Percentiles rank a stretch among this genome's conserved stretches.
Evolutionary conservation across 306 rosid genomes (phyloP).

Genomic region (Begonia loranthoides): DNA sequence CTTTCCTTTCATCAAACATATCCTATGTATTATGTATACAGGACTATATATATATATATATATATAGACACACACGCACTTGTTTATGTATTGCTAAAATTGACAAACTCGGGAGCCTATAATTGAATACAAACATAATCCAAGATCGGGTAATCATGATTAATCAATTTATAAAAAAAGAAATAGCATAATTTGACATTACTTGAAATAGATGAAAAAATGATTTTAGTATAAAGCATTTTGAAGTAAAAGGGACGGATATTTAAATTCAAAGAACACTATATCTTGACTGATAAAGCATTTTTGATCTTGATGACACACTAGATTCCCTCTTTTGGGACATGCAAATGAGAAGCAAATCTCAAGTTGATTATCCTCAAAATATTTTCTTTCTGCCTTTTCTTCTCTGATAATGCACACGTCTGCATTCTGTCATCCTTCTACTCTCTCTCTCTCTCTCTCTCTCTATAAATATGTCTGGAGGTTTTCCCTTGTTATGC

Average conservation of each 20-base stretch:
- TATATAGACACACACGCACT: no score
- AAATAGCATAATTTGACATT: neutral
- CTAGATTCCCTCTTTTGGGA: neutral
- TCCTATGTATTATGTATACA: neutral
- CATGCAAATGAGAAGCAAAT: no score
- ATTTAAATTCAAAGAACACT: no score
- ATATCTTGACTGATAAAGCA: no score
- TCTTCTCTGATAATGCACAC: constrained; percentile 8
- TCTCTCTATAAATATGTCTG: constrained; percentile 1
- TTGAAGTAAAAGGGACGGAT: no score
- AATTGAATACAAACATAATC: neutral
- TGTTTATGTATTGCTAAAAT: no score
- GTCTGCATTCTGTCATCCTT: constrained; percentile 8
- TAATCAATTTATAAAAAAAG: no score
- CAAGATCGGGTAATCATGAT: neutral
- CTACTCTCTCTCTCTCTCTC: constrained; percentile 5
- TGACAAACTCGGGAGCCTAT: neutral
- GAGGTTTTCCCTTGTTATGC: neutral
- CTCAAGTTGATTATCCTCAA: neutral
- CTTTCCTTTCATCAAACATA: neutral
- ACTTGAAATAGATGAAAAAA: no score
- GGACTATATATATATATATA: neutral
- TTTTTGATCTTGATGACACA: neutral
- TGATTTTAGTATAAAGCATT: no score
- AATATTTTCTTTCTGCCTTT: constrained; percentile 3